Base-by-base conservation (phyloP, 2,329 filamentous ascomycete genomes). In the Bimuria novae-zelandiae region DNA sequence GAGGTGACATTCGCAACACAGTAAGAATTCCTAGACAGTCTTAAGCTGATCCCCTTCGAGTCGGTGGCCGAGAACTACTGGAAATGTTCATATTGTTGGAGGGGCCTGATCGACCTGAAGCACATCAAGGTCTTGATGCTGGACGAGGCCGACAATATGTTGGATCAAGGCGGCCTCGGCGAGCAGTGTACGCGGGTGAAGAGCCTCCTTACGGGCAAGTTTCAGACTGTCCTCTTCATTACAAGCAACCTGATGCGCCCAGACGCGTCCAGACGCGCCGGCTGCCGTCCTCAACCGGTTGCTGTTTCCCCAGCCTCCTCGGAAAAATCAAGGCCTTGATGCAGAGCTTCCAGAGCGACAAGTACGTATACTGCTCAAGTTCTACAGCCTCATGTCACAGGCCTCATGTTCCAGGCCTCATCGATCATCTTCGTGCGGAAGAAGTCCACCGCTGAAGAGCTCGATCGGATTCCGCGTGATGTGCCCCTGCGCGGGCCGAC, bases 131-230 rank as follows among this genome's bases (percentile, higher is more conserved):
- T 96, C 7, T 82, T 99, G 56, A 93, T 97, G 51, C 82, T 99
- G 48, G 94, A 99, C 68, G 94, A 99, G 78, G 94, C 94, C 52
- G 94, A 99, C 78, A 97, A 97, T 78, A 99, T 99, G 94, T 80
- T 99, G 55, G 94, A 97, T 70, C 89, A 93, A 75, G 91, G 96
- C 76, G 93, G 94, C 46, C 81, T 99, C 50, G 94, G 94, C 47
- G 94, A 97, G 54, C 94, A 99, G 77, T 97, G 93, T 75, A 84
- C 92, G 64, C 87, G 92, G 62, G 90, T 97, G 64, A 96, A 95
- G 79, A 94, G 89, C 11, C 80, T 90, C 70, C 80, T 97, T 1
- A 90, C 89, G 1, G 83, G 81, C 56, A 78, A 79, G 10, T 83
- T 90, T 14, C 94, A 99, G 75, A 87, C 93, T 35, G 88, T 97